phyloP scores from a whole-genome alignment of 257 asterid species.

The Orobanche coerulescens region DNA sequence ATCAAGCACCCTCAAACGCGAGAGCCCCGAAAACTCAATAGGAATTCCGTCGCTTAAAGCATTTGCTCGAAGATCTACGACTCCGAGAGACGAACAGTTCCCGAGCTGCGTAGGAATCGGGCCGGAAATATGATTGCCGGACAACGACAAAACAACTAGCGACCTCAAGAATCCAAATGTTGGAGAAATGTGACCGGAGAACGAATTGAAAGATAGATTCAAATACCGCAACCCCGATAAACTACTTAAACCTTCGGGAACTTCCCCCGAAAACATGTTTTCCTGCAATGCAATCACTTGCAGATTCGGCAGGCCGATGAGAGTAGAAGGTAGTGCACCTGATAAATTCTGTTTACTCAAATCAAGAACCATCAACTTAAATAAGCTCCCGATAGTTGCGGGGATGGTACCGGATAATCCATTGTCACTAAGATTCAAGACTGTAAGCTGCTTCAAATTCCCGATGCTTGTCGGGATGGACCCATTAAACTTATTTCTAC shows the following conservation, averaged over 20 bases:
- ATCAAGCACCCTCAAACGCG: constrained; percentile 46
- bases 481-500: constrained; percentile 50
- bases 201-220: constrained; percentile 56
- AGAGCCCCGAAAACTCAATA: constrained; percentile 34
- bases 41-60: constrained; percentile 49
- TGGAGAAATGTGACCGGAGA: constrained; percentile 51
- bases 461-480: constrained; percentile 40
- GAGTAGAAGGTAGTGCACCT: constrained; percentile 51
- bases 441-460: constrained; percentile 38
- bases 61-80: constrained; percentile 44
- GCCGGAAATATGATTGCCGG: constrained; percentile 47
- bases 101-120: constrained; percentile 54
- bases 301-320: constrained; percentile 60
- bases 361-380: constrained; percentile 45
- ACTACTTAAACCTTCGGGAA: constrained; percentile 70
- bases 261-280: constrained; percentile 43
- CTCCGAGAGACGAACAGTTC: constrained; percentile 48
- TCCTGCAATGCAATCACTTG: constrained; percentile 68
- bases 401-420: constrained; percentile 49
- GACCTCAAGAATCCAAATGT: constrained; percentile 65
- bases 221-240: constrained; percentile 46
- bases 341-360: constrained; percentile 55
- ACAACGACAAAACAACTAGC: constrained; percentile 47
- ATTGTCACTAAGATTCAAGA: constrained; percentile 53
- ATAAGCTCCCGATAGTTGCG: constrained; percentile 48